Conservation (phyloP, 441 rosid species). For the Lepidium campestre region DNA sequence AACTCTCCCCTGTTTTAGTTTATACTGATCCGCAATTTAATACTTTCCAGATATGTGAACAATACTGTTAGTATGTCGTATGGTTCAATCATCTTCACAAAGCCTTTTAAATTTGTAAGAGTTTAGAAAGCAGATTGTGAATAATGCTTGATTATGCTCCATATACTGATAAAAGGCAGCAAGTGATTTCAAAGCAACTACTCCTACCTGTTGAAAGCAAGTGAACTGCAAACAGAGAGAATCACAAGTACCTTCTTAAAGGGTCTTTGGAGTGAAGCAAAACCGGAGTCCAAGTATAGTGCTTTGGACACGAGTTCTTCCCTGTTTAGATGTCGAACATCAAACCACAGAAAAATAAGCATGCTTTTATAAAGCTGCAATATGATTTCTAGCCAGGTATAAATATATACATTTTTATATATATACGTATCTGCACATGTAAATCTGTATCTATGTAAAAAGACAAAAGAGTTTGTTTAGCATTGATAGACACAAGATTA, state of each 20-base stretch:
- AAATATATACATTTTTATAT: not conserved
- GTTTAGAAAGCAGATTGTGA: not conserved
- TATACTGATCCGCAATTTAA: no score
- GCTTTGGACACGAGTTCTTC: conserved; percentile 34
- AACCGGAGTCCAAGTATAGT: conserved; percentile 51
- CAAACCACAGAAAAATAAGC: conserved; percentile 12
- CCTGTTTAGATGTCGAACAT: conserved; percentile 34
- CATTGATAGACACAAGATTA: not conserved
- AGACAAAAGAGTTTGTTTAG: not conserved
- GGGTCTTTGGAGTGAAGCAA: conserved; percentile 49
- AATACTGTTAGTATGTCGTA: no score
- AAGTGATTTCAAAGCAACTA: not conserved
- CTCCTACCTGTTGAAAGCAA: not conserved
- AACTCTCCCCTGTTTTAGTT: not conserved
- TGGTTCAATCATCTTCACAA: not conserved
- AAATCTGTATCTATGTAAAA: not conserved
- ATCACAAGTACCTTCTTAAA: conserved; percentile 55
- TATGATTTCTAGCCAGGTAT: conserved; percentile 2
- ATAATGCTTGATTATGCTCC: not conserved
- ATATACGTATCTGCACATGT: not conserved
- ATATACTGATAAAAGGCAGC: not conserved
- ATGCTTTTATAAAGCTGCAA: conserved; percentile 1
- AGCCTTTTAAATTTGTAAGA: not conserved
- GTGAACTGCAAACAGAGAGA: not conserved
- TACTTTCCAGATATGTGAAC: no score